A percentile compares a stretch with the other conserved stretches of the same genome.
Evolutionary conservation across 257 asterid genomes (phyloP).

Genomic region (Nicotiana undulata): DNA sequence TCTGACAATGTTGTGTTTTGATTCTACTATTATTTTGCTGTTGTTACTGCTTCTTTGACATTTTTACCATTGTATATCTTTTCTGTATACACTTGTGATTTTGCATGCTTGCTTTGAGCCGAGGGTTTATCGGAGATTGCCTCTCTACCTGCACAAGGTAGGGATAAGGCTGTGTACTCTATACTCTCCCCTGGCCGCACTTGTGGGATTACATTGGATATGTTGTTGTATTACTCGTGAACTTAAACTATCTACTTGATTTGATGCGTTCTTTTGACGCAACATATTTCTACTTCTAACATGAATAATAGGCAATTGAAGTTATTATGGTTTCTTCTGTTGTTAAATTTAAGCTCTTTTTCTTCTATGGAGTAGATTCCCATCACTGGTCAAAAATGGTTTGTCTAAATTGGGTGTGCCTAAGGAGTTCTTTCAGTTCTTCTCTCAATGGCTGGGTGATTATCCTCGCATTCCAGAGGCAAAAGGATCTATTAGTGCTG

Average conservation of each 20-base stretch:
- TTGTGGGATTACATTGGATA: too few relatives aligned
- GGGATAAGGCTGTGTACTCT: too few relatives aligned
- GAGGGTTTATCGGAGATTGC: too few relatives aligned
- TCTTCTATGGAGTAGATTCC: constrained; percentile 38
- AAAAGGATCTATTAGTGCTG: constrained; percentile 56
- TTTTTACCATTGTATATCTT: too few relatives aligned
- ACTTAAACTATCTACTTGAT: neutral
- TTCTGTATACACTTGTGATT: too few relatives aligned
- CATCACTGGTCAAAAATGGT: constrained; percentile 43
- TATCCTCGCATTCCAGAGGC: constrained; percentile 75
- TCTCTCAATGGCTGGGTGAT: constrained; percentile 42
- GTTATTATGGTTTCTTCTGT: neutral
- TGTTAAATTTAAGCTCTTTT: constrained; percentile 6
- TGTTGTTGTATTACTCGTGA: neutral
- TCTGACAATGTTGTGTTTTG: too few relatives aligned
- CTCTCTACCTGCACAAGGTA: too few relatives aligned
- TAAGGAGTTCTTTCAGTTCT: constrained; percentile 42
- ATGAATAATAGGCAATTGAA: neutral
- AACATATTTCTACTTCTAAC: neutral
- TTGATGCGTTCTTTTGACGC: neutral
- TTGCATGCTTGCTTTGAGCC: too few relatives aligned
- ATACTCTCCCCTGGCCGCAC: too few relatives aligned
- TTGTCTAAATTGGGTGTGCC: constrained; percentile 70
- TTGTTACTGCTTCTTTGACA: too few relatives aligned
- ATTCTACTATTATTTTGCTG: too few relatives aligned